phyloP scores from a whole-genome alignment of 495 filamentous ascomycete species.

The Astrothelium subdiscretum region DNA sequence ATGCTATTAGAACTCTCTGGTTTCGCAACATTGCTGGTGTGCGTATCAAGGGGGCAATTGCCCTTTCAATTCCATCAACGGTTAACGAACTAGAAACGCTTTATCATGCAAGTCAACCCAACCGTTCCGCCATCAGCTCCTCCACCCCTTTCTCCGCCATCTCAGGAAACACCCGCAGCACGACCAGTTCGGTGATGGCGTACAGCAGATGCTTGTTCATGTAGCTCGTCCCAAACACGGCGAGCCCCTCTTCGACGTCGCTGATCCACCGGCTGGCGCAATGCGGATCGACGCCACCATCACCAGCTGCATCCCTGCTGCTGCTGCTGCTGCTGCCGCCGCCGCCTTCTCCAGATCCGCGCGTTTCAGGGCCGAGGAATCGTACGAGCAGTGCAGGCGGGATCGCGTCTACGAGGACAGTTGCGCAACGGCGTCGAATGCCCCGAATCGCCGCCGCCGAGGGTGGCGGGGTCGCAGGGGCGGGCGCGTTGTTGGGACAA shows the following conservation, averaged over 20 bases:
- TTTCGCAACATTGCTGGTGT: too few species aligned
- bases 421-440: conserved; percentile 47
- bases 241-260: conserved; percentile 44
- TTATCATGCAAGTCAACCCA: conserved; percentile 32
- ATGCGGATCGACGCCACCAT: neutral
- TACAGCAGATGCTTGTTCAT: conserved; percentile 86
- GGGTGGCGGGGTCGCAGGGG: conserved; percentile 27
- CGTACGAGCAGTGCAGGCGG: conserved; percentile 33
- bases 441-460: conserved; percentile 33
- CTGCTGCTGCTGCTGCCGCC: conserved; percentile 9
- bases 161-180: conserved; percentile 76
- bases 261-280: conserved; percentile 2
- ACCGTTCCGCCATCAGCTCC: conserved; percentile 62
- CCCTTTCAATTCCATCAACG: too few species aligned
- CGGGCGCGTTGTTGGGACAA: conserved; percentile 63
- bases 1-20: neutral
- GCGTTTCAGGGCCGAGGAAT: conserved; percentile 34
- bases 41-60: too few species aligned
- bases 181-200: conserved; percentile 59
- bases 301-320: conserved; percentile 18
- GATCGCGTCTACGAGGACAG: conserved; percentile 38
- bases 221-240: conserved; percentile 68
- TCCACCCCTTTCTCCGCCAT: conserved; percentile 58
- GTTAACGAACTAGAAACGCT: too few species aligned
- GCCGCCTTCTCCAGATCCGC: conserved; percentile 9